A percentile compares a stretch with the other conserved stretches of the same genome.
Evolutionary conservation across 2,329 filamentous ascomycete genomes (phyloP).

Genomic region (Dactylellina leptospora): DNA sequence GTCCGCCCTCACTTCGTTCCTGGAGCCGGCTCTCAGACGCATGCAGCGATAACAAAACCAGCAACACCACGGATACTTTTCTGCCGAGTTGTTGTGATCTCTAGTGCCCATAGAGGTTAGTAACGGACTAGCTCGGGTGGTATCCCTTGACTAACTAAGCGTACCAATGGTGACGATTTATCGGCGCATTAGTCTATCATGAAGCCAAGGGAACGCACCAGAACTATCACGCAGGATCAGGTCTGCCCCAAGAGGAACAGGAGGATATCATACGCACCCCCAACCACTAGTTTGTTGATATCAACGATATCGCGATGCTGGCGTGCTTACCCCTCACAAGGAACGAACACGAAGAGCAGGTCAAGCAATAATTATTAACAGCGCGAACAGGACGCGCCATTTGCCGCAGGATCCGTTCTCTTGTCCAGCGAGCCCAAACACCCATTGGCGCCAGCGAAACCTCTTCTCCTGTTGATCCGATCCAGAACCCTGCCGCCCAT

Average conservation of each 20-base stretch:
- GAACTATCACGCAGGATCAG: too few relatives aligned
- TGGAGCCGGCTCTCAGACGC: slow-evolving; percentile 9
- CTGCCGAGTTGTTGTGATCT: slow-evolving; percentile 16
- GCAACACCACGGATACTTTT: slow-evolving; percentile 1
- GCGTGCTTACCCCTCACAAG: too few relatives aligned
- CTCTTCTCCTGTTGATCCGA: background rate
- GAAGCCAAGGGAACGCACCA: too few relatives aligned
- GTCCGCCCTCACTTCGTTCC: slow-evolving; percentile 16
- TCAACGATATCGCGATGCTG: too few relatives aligned
- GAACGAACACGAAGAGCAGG: too few relatives aligned
- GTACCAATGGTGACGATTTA: slow-evolving; percentile 2
- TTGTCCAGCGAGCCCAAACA: too few relatives aligned
- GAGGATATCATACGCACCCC: too few relatives aligned
- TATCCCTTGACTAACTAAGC: slow-evolving; percentile 1
- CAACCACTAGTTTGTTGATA: too few relatives aligned
- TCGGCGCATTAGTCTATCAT: slow-evolving; percentile 9
- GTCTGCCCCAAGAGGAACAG: too few relatives aligned
- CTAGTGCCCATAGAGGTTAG: slow-evolving; percentile 7
- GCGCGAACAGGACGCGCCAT: too few relatives aligned
- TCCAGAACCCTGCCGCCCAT: slow-evolving; percentile 9
- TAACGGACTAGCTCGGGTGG: slow-evolving; percentile 22
- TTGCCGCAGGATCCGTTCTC: too few relatives aligned
- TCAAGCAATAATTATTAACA: too few relatives aligned
- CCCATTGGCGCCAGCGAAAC: background rate
- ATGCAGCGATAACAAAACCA: slow-evolving; percentile 11